Conservation (phyloP, 192 early-diverging fungal species). For the Paraglomus occultum region DNA sequence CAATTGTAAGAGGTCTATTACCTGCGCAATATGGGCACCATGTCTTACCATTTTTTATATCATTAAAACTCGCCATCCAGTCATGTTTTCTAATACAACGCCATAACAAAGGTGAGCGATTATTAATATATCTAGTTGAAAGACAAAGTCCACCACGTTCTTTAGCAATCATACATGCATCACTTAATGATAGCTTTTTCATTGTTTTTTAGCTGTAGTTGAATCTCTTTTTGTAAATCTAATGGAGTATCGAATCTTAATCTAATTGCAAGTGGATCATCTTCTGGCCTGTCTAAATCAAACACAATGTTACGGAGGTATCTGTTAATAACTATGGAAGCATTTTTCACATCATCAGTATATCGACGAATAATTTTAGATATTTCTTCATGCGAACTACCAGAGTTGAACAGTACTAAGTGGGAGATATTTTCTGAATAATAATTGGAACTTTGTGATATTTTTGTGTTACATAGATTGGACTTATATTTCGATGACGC, state of each 20-base stretch:
- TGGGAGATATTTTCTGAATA: background rate
- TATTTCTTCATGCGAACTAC: background rate
- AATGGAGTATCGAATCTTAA: too few relatives aligned
- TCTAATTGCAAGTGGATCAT: too few relatives aligned
- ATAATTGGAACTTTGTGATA: constrained; percentile 1
- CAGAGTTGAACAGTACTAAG: constrained; percentile 17
- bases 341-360: too few relatives aligned
- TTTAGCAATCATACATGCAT: constrained; percentile 8
- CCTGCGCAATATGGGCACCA: too few relatives aligned
- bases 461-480: background rate
- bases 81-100: constrained; percentile 12
- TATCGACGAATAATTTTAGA: constrained; percentile 1
- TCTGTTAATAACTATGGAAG: background rate
- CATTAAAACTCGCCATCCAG: constrained; percentile 7
- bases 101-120: constrained; percentile 17
- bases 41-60: too few relatives aligned
- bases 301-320: background rate
- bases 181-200: constrained; percentile 11
- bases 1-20: too few relatives aligned
- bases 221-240: background rate
- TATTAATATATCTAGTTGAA: constrained; percentile 19
- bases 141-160: constrained; percentile 16
- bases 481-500: constrained; percentile 2
- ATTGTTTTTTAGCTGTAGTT: constrained; percentile 7
- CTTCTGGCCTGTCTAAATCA: too few relatives aligned